Evolutionary conservation across 495 filamentous ascomycete genomes (phyloP), one percentile per base, ranked within the genome.

Genomic region (Penicillium soppii): DNA sequence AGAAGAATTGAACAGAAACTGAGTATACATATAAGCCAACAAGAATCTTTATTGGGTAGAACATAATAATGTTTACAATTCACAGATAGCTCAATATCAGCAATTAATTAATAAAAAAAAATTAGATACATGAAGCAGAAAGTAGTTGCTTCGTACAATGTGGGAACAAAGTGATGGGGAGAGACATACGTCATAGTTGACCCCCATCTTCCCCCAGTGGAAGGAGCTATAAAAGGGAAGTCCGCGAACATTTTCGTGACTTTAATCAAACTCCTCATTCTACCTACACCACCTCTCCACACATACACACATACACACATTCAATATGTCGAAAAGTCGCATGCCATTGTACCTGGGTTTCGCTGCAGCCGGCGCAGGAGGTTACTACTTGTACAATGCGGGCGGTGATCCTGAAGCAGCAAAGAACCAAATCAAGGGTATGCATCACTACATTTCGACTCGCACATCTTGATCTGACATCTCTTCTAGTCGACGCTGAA

Each of bases 351-450:
- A 78, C 57, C 56, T 89, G 33, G 89, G 83, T 53, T 61, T 83
- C 41, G 79, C 75, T 12, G 86, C 79, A 36, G 87, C 79, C 15
- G 86, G 82, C 48, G 82, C 82, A 32, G 76, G 82, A 36, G 92
- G 86, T 13, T 97, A 97, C 80, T 98, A 97, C 76, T 77, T 97
- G 45, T 97, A 96, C 72, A 77, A 73, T 19, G 89, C 92, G 1
- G 91, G 92, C 43, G 94, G 94, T 29, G 78, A 86, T 64, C 81
- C 89, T n/a, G 84, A 87, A 50, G 81, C 80, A 22, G 92, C 92
- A 9, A 80, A 87, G 78, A 88, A 92, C 75, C 70, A 91, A 52
- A 77, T 88, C 55, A 90, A 95, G 75, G 78, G 94, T 96, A 70
- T 43, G 65, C n/a, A 12, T 8, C 26, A 26, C 20, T 41, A 20